Evolutionary conservation across 2,329 filamentous ascomycete species (phyloP), one percentile per base, ranked within the genome.

Genomic region (Aspergillus fijiensis): DNA sequence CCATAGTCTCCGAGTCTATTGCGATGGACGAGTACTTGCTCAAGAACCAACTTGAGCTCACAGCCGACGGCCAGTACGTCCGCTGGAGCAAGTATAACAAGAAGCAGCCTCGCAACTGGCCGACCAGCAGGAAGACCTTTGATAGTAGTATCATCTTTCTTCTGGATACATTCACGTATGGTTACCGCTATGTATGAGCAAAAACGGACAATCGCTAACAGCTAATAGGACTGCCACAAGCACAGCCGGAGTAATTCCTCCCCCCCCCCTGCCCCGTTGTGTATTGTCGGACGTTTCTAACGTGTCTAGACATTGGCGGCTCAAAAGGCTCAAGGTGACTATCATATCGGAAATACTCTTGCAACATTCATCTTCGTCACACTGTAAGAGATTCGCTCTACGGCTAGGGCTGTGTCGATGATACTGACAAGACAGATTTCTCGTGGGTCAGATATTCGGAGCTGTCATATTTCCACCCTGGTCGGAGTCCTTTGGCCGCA

Each of bases 401-500:
- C 0, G 6, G 6, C 11, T 1, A 9, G 3, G 7, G 16, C 29
- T 2, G 9, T 11, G 14, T 5, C 16, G n/a, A 27, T 48, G 21
- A 55, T 48, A 45, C 39, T 45, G 16, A 14, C 31, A 4, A 1
- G 12, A 12, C 29, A 55, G 53, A 16, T 55, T 48, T 49, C 53
- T 55, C 1, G 14, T 55, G 27, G 60, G 60, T 14, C 56, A 59
- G 35, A 57, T 49, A 14, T 27, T 59, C 11, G 60, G 60, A 4
- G 60, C 56, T 1, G 47, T 61, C 2, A 23, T 61, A 2, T 49
- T 61, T 21, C 60, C 57, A 2, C 60, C 60, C 7, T 59, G 47
- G 12, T 61, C 57, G 2, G 60, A 61, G 21, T 49, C 55, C 4
- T 59, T 61, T 16, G 56, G 60, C 21, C 50, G 60, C n/a, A 54